Evolutionary conservation across 805 yeast genomes (phyloP).

Genomic region (Hanseniaspora clermontiae): DNA sequence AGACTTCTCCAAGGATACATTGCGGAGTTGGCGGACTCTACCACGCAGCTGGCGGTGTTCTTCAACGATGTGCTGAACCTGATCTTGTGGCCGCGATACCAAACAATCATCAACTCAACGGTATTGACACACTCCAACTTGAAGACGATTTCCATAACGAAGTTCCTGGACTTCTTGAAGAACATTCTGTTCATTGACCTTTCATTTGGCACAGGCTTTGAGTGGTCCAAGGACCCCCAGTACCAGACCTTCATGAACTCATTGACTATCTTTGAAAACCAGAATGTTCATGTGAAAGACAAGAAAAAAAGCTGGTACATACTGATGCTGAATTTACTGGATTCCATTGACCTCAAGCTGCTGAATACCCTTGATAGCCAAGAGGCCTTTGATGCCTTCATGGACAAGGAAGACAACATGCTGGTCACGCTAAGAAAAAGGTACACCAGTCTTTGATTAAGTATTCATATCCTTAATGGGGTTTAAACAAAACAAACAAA

Average conservation of each 20-base stretch:
- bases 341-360: background rate
- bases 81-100: slow-evolving; percentile 80
- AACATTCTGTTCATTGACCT: slow-evolving; percentile 51
- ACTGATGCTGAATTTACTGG: slow-evolving; percentile 2
- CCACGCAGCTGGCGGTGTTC: slow-evolving; percentile 39
- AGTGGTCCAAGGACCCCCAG: slow-evolving; percentile 50
- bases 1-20: slow-evolving; percentile 54
- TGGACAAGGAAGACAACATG: background rate
- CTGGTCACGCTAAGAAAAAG: background rate
- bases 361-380: background rate
- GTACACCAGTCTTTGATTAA: background rate
- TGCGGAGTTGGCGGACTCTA: slow-evolving; percentile 20
- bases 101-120: slow-evolving; percentile 26
- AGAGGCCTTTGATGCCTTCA: background rate
- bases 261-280: slow-evolving; percentile 62
- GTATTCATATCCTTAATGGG: no score
- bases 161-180: slow-evolving; percentile 54
- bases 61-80: slow-evolving; percentile 47
- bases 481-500: no score
- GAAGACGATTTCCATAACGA: background rate
- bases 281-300: background rate
- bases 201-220: slow-evolving; percentile 24
- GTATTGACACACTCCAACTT: background rate
- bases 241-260: slow-evolving; percentile 55
- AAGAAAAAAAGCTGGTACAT: slow-evolving; percentile 2